phyloP scores from a whole-genome alignment of 148 eudicot species.

The Suaeda aralocaspica region DNA sequence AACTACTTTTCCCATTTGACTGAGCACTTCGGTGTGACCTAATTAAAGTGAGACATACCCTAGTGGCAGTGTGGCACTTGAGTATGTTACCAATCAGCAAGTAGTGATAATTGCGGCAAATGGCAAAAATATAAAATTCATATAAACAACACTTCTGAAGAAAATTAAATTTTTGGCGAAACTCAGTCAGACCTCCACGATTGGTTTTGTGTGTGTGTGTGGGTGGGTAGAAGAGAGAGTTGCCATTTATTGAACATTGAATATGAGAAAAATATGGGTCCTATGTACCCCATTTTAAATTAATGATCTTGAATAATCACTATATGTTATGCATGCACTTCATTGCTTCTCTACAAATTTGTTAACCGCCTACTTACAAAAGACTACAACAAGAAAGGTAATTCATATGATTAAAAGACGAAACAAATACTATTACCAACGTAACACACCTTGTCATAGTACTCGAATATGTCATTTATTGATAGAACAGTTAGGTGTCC shows the following conservation, averaged over 20 bases:
- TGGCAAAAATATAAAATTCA: too few species aligned
- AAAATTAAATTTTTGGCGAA: too few species aligned
- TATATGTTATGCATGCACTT: too few species aligned
- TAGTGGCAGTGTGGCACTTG: not conserved
- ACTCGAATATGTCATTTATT: slow-evolving; percentile 77
- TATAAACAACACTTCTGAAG: too few species aligned
- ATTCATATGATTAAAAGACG: too few species aligned
- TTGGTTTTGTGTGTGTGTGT: too few species aligned
- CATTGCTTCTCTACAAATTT: not conserved
- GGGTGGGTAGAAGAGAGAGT: too few species aligned
- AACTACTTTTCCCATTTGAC: not conserved
- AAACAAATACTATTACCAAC: not conserved
- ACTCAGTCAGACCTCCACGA: too few species aligned
- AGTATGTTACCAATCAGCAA: not conserved
- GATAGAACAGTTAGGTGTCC: slow-evolving; percentile 76
- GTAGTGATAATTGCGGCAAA: not conserved
- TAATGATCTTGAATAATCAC: not conserved
- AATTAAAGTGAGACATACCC: not conserved
- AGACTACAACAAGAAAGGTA: not conserved
- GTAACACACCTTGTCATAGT: slow-evolving; percentile 60
- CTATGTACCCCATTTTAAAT: not conserved
- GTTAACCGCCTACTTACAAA: not conserved
- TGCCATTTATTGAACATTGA: not conserved
- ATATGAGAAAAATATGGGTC: too few species aligned
- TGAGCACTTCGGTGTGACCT: not conserved